Percentiles rank a stretch among this genome's conserved stretches.
Evolutionary conservation across 2,329 filamentous ascomycete genomes (phyloP).

Genomic region (Xylariales sp.): DNA sequence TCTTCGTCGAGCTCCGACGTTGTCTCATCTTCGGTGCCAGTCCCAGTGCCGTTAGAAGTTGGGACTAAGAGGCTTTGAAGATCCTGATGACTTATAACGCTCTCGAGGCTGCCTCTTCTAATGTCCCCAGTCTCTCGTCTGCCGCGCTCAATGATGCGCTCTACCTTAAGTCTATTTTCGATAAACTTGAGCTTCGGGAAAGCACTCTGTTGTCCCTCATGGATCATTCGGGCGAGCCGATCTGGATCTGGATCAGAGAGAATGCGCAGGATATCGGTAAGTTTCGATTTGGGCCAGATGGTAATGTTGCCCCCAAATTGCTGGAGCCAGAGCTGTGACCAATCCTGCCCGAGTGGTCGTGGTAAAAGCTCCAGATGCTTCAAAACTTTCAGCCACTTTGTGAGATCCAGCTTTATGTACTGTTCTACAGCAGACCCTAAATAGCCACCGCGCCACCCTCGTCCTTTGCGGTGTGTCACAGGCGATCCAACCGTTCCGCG

Average conservation of each 20-base stretch:
- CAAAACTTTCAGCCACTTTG: constrained; percentile 95
- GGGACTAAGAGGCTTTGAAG: constrained; percentile 44
- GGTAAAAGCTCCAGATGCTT: constrained; percentile 89
- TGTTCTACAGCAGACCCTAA: constrained; percentile 89
- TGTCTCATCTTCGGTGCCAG: constrained; percentile 9
- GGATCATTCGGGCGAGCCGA: constrained; percentile 81
- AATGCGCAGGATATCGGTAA: constrained; percentile 81
- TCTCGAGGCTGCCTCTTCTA: constrained; percentile 51
- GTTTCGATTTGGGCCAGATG: constrained; percentile 82
- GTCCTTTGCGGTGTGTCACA: constrained; percentile 87
- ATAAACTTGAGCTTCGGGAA: constrained; percentile 94
- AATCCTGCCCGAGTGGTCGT: constrained; percentile 87
- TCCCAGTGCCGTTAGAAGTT: constrained; percentile 8
- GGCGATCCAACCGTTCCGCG: constrained; percentile 87
- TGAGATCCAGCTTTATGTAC: constrained; percentile 92
- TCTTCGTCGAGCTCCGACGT: constrained; percentile 7
- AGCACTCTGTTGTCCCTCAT: constrained; percentile 80
- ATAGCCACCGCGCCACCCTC: constrained; percentile 94
- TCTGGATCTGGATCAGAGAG: constrained; percentile 75
- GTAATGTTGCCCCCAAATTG: constrained; percentile 93
- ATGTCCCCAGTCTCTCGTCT: constrained; percentile 47
- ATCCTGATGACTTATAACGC: constrained; percentile 58
- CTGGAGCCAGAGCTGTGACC: constrained; percentile 95
- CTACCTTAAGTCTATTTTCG: constrained; percentile 78
- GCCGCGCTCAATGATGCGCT: constrained; percentile 62